Conservation (phyloP, 1,284 basidiomycete genomes). For the Marasmius fiardii region DNA sequence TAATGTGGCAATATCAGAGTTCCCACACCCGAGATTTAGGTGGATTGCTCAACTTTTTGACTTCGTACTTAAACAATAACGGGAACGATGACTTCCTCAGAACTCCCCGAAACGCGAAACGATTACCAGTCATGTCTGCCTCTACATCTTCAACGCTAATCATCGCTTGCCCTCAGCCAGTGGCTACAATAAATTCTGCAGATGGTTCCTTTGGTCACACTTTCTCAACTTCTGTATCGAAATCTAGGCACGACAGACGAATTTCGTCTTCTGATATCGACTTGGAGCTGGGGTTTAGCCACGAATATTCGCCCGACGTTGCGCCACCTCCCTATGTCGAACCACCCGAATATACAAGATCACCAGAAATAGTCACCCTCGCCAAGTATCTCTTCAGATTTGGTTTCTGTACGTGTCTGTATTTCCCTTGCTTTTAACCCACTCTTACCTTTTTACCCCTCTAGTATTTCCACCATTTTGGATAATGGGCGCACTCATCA, state of each 20-base stretch:
- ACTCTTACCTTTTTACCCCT: conserved; percentile 3
- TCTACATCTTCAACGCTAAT: too few relatives aligned
- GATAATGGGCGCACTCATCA: conserved; percentile 31
- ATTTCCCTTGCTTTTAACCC: not conserved
- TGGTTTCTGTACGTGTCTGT: conserved; percentile 33
- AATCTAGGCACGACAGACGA: conserved; percentile 21
- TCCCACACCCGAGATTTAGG: too few relatives aligned
- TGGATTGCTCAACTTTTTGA: too few relatives aligned
- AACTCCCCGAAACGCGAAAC: too few relatives aligned
- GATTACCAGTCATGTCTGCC: too few relatives aligned
- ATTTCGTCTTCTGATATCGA: conserved; percentile 4
- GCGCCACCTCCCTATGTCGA: conserved; percentile 14
- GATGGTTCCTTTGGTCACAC: conserved; percentile 18
- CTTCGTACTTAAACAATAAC: too few relatives aligned
- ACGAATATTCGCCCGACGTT: not conserved
- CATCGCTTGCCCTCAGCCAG: not conserved
- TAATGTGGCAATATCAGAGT: too few relatives aligned
- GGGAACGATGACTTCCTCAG: too few relatives aligned
- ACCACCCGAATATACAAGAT: conserved; percentile 21
- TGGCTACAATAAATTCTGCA: not conserved
- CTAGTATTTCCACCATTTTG: conserved; percentile 36
- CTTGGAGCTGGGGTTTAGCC: conserved; percentile 1
- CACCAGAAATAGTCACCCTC: conserved; percentile 34
- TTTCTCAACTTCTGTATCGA: conserved; percentile 14
- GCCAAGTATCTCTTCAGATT: conserved; percentile 43